Evolutionary conservation across 2,329 filamentous ascomycete genomes (phyloP).

Genomic region (Periconia macrospinosa): DNA sequence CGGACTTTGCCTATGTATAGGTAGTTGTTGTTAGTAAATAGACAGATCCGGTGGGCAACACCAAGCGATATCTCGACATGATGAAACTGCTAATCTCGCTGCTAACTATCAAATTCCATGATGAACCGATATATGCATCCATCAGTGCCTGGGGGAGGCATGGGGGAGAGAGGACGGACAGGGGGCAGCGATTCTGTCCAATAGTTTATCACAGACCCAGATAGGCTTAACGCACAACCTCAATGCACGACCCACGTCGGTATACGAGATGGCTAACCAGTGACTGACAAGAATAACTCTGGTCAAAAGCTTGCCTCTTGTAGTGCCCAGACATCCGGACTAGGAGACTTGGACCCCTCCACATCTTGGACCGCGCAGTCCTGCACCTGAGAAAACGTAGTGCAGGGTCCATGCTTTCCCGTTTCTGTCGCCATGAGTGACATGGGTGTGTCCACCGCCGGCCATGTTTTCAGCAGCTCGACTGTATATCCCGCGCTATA

Average conservation of each 20-base stretch:
- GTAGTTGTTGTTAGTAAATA: neutral
- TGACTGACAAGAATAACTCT: constrained; percentile 37
- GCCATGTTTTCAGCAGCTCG: constrained; percentile 20
- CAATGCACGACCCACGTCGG: constrained; percentile 21
- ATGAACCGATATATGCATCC: constrained; percentile 10
- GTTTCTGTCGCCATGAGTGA: constrained; percentile 21
- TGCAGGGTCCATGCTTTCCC: constrained; percentile 22
- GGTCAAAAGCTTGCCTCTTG: constrained; percentile 27
- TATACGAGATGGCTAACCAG: constrained; percentile 32
- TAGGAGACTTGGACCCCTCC: constrained; percentile 16
- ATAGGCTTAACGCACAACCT: constrained; percentile 26
- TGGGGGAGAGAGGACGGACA: neutral
- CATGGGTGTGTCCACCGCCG: constrained; percentile 25
- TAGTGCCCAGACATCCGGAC: constrained; percentile 25
- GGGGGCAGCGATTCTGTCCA: constrained; percentile 14
- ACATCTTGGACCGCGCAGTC: constrained; percentile 24
- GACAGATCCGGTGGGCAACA: neutral
- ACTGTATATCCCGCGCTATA: constrained; percentile 31
- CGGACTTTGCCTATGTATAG: constrained; percentile 8
- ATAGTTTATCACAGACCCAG: constrained; percentile 37
- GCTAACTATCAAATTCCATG: constrained; percentile 8
- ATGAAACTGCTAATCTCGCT: constrained; percentile 3
- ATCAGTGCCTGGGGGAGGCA: neutral
- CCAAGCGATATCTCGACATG: constrained; percentile 12
- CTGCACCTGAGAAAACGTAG: constrained; percentile 8